A percentile compares a stretch with the other conserved stretches of the same genome.
Conservation (phyloP, 169 alveolate genomes). For the Plasmodium malariae region DNA sequence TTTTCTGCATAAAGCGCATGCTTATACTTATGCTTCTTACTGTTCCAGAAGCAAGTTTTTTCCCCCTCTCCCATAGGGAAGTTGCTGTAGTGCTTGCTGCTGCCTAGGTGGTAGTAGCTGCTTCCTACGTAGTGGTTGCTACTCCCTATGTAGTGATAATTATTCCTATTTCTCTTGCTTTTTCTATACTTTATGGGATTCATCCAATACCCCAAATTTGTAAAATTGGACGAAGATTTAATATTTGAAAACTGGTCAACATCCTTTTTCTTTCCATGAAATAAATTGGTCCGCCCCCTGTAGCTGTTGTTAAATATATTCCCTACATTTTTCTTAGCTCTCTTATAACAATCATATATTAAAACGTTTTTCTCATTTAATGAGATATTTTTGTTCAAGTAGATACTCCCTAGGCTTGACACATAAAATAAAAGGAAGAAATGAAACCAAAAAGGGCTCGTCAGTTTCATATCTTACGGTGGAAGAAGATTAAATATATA, state of each 20-base stretch:
- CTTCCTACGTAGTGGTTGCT: background rate
- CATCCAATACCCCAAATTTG: too few species aligned
- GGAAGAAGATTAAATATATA: background rate
- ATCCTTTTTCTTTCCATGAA: background rate
- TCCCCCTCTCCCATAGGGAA: background rate
- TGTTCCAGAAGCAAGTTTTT: background rate
- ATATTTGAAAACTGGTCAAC: background rate
- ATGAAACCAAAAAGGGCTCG: background rate
- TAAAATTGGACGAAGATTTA: too few species aligned
- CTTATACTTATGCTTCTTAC: background rate
- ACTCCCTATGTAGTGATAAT: background rate
- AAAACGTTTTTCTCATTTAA: constrained; percentile 10
- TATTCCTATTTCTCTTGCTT: background rate
- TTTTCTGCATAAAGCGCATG: constrained; percentile 36
- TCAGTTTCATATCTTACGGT: background rate
- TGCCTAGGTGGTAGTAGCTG: too few species aligned
- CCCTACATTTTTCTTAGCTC: background rate
- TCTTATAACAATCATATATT: background rate
- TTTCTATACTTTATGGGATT: background rate
- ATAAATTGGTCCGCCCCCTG: background rate
- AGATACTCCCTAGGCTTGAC: background rate
- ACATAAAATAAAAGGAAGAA: background rate
- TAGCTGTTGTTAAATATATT: background rate
- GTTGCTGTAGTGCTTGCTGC: too few species aligned
- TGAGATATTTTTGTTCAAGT: background rate